A percentile compares a stretch with the other conserved stretches of the same genome.
Evolutionary conservation across 208 protist species (phyloP).

Genomic region (Angomonas desouzai): DNA sequence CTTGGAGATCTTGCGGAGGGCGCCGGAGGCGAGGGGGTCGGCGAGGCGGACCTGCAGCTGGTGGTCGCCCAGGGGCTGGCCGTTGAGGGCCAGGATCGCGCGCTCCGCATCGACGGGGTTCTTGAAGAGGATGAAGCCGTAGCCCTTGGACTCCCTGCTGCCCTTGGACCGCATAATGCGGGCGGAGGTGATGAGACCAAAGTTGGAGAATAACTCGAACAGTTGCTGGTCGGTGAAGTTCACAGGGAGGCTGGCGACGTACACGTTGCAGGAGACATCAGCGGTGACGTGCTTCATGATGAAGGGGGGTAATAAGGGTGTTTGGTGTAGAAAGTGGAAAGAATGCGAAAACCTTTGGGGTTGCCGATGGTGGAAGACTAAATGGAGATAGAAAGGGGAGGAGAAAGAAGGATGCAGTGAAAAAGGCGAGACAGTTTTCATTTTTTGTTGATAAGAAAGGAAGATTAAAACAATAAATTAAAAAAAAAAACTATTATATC

Average conservation of each 20-base stretch:
- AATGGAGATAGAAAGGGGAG: constrained; percentile 11
- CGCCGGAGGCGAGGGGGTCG: constrained; percentile 37
- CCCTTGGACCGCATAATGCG: constrained; percentile 64
- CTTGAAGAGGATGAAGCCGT: constrained; percentile 77
- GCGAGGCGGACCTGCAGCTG: constrained; percentile 73
- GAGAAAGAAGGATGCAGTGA: too few relatives aligned
- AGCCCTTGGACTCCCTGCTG: constrained; percentile 54
- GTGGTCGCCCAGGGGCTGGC: constrained; percentile 34
- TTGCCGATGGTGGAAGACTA: constrained; percentile 7
- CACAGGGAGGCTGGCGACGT: constrained; percentile 69
- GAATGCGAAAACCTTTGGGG: neutral
- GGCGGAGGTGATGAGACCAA: constrained; percentile 51
- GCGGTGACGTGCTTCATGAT: constrained; percentile 22
- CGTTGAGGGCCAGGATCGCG: constrained; percentile 39
- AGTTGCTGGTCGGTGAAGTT: constrained; percentile 63
- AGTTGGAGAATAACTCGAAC: constrained; percentile 51
- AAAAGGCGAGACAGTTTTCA: too few relatives aligned
- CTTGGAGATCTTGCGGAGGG: constrained; percentile 23
- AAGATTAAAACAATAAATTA: too few relatives aligned
- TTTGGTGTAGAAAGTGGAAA: constrained; percentile 6
- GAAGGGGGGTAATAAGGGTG: constrained; percentile 6
- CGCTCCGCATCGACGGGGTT: constrained; percentile 29
- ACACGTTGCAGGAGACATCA: constrained; percentile 38
- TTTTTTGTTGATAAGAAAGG: too few relatives aligned
- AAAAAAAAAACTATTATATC: too few relatives aligned